Evolutionary conservation across 2,329 filamentous ascomycete species (phyloP), one percentile per base, ranked within the genome.

Genomic region (Diplodia scrobiculata): DNA sequence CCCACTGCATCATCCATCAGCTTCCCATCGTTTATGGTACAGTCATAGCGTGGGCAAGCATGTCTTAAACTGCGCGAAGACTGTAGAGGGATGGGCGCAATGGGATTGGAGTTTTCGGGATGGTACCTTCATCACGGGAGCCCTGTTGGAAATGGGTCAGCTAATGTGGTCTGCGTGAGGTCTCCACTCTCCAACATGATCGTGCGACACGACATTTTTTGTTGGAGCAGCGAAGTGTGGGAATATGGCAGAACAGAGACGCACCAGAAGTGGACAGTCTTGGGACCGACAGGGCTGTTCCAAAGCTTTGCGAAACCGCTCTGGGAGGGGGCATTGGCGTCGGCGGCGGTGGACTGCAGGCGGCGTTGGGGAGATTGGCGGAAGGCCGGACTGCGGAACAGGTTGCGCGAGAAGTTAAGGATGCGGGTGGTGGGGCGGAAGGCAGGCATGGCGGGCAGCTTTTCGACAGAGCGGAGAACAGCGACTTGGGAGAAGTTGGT

Each of bases 201-300:
- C 27, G 41, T 45, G n/a, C 62, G 48, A 36, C 27, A 19, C 45
- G 50, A 25, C 29, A 62, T 19, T 53, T 54, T 63, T 64, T 51
- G 51, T 38, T 27, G 47, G 6, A 11, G 32, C 47, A 17, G 13
- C 47, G 14, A 1, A 2, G 10, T 9, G n/a, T 11, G 11, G 19
- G 19, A 11, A n/a, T 45, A 6, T 7, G 9, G 10, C 11, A 25
- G n/a, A 11, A 32, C 13, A 27, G 3, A 5, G 68, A 75, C 84
- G 70, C 83, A 94, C 94, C 95, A 99, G 83, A 99, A 99, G 81
- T 99, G 95, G 74, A 99, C 95, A 69, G 95, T 99, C 89, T 84
- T 81, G 63, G 80, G 80, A 7, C 82, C 82, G 66, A 84, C 77
- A 38, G 78, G 77, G 64, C 78, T 79, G 73, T 82, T 79, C 79